phyloP scores from a whole-genome alignment of 2,329 filamentous ascomycete species.

The Pseudomassariella vexata region DNA sequence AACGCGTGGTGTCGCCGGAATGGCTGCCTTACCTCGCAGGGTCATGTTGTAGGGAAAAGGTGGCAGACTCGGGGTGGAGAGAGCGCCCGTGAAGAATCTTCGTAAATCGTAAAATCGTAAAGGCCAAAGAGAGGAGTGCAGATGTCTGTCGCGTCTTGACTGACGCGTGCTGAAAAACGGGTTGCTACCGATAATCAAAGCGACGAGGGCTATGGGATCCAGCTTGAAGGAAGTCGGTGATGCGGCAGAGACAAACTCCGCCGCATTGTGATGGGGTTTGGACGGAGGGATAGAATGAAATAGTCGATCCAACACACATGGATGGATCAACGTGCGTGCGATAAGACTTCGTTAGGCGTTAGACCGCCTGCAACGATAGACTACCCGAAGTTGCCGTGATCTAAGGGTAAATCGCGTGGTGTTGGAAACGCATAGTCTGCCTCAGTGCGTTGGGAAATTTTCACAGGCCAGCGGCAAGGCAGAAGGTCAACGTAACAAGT shows the following conservation, averaged over 20 bases:
- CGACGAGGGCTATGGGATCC: constrained; percentile 45
- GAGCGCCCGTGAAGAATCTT: constrained; percentile 49
- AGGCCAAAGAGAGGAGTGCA: constrained; percentile 41
- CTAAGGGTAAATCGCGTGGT: too few relatives aligned
- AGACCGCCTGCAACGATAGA: not conserved
- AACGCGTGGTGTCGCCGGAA: constrained; percentile 78
- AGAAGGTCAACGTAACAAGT: too few relatives aligned
- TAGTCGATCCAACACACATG: constrained; percentile 1
- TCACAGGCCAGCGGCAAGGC: too few relatives aligned
- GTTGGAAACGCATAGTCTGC: too few relatives aligned
- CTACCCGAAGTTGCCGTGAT: not conserved
- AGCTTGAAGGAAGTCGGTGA: constrained; percentile 42
- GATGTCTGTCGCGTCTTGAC: constrained; percentile 46
- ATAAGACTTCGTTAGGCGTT: constrained; percentile 2
- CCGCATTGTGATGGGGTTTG: constrained; percentile 40
- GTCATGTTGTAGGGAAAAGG: constrained; percentile 54
- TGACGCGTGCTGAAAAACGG: constrained; percentile 25
- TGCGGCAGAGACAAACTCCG: constrained; percentile 53
- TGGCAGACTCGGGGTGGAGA: constrained; percentile 51
- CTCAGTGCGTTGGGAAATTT: too few relatives aligned
- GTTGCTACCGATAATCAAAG: constrained; percentile 27
- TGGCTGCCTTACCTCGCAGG: constrained; percentile 40
- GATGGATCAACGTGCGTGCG: too few relatives aligned
- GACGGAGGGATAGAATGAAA: constrained; percentile 3
- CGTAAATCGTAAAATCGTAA: constrained; percentile 40